These are phyloP conservation scores for Carex scoparia DNA, from an alignment of 176 grass and related monocot genomes.

Conservation along the genomic window DNA sequence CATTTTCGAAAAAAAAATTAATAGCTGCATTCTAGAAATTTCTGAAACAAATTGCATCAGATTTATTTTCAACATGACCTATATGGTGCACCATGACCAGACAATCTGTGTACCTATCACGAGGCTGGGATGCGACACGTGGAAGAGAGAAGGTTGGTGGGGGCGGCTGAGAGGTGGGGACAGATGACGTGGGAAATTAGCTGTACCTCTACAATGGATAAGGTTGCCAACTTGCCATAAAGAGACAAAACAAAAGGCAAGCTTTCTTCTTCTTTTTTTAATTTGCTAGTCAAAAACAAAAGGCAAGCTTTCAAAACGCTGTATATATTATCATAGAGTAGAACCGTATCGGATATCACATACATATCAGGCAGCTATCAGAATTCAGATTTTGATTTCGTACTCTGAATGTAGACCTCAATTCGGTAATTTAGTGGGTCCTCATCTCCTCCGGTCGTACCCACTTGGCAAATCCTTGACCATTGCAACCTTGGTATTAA, in stretches of 20 bases:
- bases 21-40: no score
- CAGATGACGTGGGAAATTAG: conserved; percentile 18
- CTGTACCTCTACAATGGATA: conserved; percentile 11
- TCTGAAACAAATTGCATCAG: no score
- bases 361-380: background rate
- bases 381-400: background rate
- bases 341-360: background rate
- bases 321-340: background rate
- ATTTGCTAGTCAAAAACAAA: background rate
- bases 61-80: background rate
- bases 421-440: background rate
- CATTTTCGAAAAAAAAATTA: no score
- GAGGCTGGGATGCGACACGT: background rate
- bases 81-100: background rate
- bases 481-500: background rate
- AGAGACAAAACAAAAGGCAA: conserved; percentile 7
- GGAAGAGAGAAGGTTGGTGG: conserved; percentile 19
- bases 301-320: no score
- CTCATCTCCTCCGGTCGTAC: background rate
- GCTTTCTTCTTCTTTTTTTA: background rate
- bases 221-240: background rate
- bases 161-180: background rate
- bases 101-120: background rate
- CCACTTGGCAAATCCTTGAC: background rate
- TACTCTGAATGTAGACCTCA: background rate